Percentiles rank a stretch among this genome's conserved stretches.
phyloP scores from a whole-genome alignment of 108 stramenopile species.

The Cylindrotheca closterium region DNA sequence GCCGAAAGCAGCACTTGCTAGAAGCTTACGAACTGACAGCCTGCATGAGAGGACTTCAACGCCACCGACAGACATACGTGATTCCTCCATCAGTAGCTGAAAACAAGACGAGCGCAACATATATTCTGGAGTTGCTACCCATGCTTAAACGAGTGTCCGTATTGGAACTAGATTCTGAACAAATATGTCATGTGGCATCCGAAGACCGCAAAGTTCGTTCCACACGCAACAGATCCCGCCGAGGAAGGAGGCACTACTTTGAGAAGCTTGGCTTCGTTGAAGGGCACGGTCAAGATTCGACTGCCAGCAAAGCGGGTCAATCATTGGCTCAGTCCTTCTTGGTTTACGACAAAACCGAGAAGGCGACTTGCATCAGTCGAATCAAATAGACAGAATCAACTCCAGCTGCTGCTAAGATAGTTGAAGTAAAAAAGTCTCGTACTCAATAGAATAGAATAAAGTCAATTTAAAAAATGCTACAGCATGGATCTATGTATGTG shows the following conservation, averaged over 20 bases:
- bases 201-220: neutral
- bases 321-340: neutral
- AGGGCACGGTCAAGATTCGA: neutral
- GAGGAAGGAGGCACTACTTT: conserved; percentile 19
- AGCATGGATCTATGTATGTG: no score
- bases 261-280: conserved; percentile 6
- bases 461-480: no score
- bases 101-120: neutral
- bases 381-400: no score
- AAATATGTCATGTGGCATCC: neutral
- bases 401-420: no score
- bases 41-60: no score
- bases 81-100: neutral
- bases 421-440: no score
- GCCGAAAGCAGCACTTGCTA: no score
- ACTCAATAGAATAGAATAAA: no score
- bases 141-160: conserved; percentile 8
- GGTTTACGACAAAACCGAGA: neutral
- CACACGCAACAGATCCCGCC: conserved; percentile 2
- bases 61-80: no score
- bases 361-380: no score
- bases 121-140: conserved; percentile 14
- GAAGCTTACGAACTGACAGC: no score
- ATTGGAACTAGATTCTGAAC: conserved; percentile 1
- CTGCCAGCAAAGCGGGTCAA: neutral